phyloP scores from a whole-genome alignment of 2,329 filamentous ascomycete genomes.

The Aspergillus latus region DNA sequence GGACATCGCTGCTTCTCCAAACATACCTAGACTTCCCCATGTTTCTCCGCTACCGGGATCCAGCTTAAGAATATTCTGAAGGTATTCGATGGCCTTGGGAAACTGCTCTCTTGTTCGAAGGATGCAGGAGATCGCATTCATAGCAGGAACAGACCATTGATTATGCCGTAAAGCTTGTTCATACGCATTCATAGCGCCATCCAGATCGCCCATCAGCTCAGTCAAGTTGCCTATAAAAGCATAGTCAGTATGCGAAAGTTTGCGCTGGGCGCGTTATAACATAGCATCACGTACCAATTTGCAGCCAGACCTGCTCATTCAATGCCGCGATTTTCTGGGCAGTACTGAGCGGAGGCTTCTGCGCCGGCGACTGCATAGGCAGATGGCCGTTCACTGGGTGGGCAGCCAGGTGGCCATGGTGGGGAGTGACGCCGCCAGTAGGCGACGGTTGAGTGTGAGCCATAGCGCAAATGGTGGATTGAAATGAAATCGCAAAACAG shows the following conservation, averaged over 20 bases:
- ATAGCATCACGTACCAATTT: conserved; percentile 68
- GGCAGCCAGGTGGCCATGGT: conserved; percentile 50
- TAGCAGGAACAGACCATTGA: conserved; percentile 80
- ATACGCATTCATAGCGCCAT: conserved; percentile 87
- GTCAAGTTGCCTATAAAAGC: conserved; percentile 68
- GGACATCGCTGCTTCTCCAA: background rate
- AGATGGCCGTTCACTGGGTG: conserved; percentile 55
- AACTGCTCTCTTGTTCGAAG: conserved; percentile 91
- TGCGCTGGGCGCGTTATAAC: background rate
- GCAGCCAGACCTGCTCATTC: conserved; percentile 89
- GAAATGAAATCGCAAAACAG: conserved; percentile 11
- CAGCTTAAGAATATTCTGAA: conserved; percentile 86
- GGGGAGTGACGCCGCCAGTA: conserved; percentile 68
- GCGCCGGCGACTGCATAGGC: conserved; percentile 52
- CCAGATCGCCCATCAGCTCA: conserved; percentile 82
- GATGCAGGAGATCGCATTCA: conserved; percentile 92
- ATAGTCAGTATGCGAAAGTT: conserved; percentile 18
- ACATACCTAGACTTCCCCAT: conserved; percentile 87
- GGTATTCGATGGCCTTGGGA: conserved; percentile 87
- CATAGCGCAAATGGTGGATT: conserved; percentile 49
- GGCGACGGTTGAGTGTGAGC: conserved; percentile 79
- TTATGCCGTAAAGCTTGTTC: conserved; percentile 88
- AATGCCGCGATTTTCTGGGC: conserved; percentile 73
- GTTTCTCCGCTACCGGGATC: conserved; percentile 89
- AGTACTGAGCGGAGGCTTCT: conserved; percentile 61